A percentile compares a stretch with the other conserved stretches of the same genome.
phyloP scores from a whole-genome alignment of 2,329 filamentous ascomycete genomes.

The Fusarium sp. region DNA sequence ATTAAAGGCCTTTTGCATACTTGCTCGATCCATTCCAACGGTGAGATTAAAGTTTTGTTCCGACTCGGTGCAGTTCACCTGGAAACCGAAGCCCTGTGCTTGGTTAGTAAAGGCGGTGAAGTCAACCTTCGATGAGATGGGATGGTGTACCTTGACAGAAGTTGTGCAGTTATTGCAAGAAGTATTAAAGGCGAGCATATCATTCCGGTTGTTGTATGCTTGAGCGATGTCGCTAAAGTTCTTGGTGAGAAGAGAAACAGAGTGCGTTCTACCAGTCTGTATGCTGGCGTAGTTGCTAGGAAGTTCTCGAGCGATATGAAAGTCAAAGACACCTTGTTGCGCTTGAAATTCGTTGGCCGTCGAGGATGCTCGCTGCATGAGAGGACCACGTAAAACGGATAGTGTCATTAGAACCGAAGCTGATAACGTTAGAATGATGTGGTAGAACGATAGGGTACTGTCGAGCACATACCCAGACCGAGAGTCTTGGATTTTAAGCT shows the following conservation, averaged over 20 bases:
- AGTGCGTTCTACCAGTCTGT: conserved; percentile 28
- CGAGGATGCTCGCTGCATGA: conserved; percentile 35
- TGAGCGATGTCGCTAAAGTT: conserved; percentile 39
- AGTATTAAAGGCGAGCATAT: conserved; percentile 28
- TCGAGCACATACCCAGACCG: conserved; percentile 22
- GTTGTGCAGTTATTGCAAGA: conserved; percentile 35
- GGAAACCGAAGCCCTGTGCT: conserved; percentile 27
- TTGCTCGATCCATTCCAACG: neutral
- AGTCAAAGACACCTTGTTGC: conserved; percentile 9
- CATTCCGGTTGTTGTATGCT: conserved; percentile 27
- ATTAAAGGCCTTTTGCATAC: conserved; percentile 13
- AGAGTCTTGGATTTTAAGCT: conserved; percentile 31
- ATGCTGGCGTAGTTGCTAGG: conserved; percentile 32
- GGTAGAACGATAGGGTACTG: rapidly evolving
- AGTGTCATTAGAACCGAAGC: conserved; percentile 37
- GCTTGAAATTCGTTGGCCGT: conserved; percentile 27
- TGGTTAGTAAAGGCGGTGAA: neutral
- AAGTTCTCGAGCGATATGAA: conserved; percentile 38
- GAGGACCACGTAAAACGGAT: conserved; percentile 33
- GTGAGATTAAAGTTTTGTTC: conserved; percentile 24
- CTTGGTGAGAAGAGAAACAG: conserved; percentile 27
- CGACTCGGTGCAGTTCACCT: conserved; percentile 33
- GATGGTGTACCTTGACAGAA: conserved; percentile 1
- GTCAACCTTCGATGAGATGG: neutral
- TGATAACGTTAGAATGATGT: neutral